Conservation (phyloP, 1,139 yeast genomes). For the Suhomyces wounanorum region DNA sequence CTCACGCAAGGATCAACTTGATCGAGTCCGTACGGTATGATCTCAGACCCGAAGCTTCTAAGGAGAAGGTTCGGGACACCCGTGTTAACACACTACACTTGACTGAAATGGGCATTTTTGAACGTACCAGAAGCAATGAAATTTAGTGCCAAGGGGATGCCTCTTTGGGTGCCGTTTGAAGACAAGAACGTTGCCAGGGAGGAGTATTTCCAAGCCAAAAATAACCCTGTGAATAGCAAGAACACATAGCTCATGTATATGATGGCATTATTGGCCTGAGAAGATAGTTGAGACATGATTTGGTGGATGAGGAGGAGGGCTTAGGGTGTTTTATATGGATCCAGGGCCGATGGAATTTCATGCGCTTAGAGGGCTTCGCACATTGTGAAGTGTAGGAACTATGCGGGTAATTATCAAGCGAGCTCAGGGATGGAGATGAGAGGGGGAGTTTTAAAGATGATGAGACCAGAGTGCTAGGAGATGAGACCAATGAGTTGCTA, state of each 20-base stretch:
- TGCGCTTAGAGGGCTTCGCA: slow-evolving; percentile 8
- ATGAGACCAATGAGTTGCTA: no score
- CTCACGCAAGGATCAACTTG: slow-evolving; percentile 92
- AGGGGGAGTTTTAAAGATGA: no score
- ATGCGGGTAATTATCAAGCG: no score
- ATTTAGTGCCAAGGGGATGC: slow-evolving; percentile 79
- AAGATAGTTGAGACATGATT: slow-evolving; percentile 25
- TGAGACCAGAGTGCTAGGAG: no score
- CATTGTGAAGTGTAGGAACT: neutral
- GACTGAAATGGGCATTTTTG: neutral
- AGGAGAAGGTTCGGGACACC: slow-evolving; percentile 44
- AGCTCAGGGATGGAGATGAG: no score
- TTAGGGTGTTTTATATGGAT: neutral
- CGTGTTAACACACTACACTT: slow-evolving; percentile 30
- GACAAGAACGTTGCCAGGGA: slow-evolving; percentile 59
- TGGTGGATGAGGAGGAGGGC: neutral
- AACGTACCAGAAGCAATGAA: slow-evolving; percentile 87
- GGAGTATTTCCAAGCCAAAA: slow-evolving; percentile 55
- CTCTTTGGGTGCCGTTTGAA: slow-evolving; percentile 78
- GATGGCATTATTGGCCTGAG: slow-evolving; percentile 65
- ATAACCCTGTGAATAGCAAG: slow-evolving; percentile 60
- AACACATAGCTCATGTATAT: slow-evolving; percentile 73
- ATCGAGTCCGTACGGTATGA: slow-evolving; percentile 79
- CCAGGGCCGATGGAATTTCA: neutral
- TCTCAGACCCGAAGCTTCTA: slow-evolving; percentile 56